These are phyloP conservation scores for Eimeria sp. DNA, from an alignment of 169 alveolate species.

Conservation along the genomic window DNA sequence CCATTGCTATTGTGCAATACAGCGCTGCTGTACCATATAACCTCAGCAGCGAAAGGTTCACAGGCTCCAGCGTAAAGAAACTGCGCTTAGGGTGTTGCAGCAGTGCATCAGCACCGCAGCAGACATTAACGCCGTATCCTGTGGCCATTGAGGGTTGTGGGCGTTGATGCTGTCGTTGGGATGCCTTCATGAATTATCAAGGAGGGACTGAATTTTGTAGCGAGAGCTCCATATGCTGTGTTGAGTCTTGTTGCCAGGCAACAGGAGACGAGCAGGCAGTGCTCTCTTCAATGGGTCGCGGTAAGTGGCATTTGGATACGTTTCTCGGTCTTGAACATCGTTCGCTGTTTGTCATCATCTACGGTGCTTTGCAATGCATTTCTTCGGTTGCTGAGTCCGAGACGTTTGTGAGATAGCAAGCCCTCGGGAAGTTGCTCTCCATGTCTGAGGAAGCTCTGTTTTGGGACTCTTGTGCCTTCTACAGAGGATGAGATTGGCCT, in stretches of 20 bases:
- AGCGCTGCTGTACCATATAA: neutral
- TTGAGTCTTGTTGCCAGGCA: neutral
- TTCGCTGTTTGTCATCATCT: neutral
- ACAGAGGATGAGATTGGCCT: constrained; percentile 53
- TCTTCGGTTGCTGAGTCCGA: neutral
- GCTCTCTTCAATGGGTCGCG: constrained; percentile 42
- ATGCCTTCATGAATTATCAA: neutral
- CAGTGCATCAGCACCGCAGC: neutral
- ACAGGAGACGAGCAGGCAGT: constrained; percentile 25
- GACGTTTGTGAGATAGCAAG: neutral
- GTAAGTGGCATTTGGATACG: neutral
- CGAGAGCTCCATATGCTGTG: neutral
- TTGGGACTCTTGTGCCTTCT: neutral
- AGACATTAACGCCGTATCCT: neutral
- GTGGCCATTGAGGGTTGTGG: neutral
- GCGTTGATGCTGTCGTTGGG: neutral
- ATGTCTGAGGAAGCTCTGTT: neutral
- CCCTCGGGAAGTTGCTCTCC: neutral
- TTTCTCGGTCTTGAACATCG: neutral
- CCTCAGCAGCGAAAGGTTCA: neutral
- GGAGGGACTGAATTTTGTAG: neutral
- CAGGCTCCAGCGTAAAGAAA: neutral
- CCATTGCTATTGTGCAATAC: neutral
- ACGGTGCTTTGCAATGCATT: neutral
- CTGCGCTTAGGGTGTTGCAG: neutral